phyloP scores from a whole-genome alignment of 2,329 filamentous ascomycete genomes.

The Cercospora sesami region DNA sequence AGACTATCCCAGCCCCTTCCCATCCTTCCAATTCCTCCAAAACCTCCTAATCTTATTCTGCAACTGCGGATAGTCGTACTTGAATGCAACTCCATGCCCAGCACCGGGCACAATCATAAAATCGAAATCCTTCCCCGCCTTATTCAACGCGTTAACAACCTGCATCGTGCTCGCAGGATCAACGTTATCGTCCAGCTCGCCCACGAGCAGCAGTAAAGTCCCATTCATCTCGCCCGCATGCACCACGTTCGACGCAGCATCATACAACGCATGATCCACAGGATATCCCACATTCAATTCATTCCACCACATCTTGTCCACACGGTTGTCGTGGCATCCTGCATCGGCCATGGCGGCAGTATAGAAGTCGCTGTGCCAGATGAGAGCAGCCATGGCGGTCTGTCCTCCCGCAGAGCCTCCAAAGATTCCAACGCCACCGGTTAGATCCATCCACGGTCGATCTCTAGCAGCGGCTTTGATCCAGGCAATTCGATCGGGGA shows the following conservation, averaged over 20 bases:
- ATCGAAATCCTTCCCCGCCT: constrained; percentile 17
- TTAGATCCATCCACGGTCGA: constrained; percentile 13
- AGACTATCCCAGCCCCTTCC: neutral
- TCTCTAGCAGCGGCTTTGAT: constrained; percentile 13
- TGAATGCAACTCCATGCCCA: constrained; percentile 1
- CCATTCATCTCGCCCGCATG: constrained; percentile 12
- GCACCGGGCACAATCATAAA: constrained; percentile 14
- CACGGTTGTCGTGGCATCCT: constrained; percentile 14
- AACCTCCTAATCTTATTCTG: constrained; percentile 10
- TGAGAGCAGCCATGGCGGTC: constrained; percentile 8
- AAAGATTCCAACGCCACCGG: constrained; percentile 8
- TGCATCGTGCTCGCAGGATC: constrained; percentile 18
- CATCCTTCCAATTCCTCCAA: constrained; percentile 12
- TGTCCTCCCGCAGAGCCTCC: constrained; percentile 12
- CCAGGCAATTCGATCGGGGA: constrained; percentile 15
- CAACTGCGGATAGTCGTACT: neutral
- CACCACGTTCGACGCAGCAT: constrained; percentile 12
- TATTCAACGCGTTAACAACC: constrained; percentile 18
- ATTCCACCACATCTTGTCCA: constrained; percentile 16
- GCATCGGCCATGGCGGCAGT: constrained; percentile 12
- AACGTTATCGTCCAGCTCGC: constrained; percentile 15
- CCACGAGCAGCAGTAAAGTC: constrained; percentile 13
- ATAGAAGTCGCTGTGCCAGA: constrained; percentile 17
- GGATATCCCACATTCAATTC: constrained; percentile 12
- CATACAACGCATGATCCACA: constrained; percentile 11